phyloP scores from a whole-genome alignment of 257 asterid genomes.

The Primulina eburnea region DNA sequence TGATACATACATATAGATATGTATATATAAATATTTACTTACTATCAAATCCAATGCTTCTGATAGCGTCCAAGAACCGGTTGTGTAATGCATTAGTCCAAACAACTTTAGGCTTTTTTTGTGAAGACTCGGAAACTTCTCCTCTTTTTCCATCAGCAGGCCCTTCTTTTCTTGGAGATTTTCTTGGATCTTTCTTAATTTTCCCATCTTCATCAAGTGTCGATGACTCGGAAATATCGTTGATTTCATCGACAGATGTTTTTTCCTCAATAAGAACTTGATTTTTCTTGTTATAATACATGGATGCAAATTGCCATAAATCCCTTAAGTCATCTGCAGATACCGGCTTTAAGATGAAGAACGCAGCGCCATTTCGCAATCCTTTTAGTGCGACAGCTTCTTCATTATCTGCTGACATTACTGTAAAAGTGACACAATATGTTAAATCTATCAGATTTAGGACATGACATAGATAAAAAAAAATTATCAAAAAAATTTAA shows the following conservation, averaged over 20 bases:
- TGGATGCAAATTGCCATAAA: slow-evolving; percentile 24
- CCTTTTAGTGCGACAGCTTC: slow-evolving; percentile 6
- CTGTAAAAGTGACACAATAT: slow-evolving; percentile 6
- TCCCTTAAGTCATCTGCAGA: slow-evolving; percentile 19
- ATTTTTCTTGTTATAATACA: not conserved
- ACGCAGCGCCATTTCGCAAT: slow-evolving; percentile 18
- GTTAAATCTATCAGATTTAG: not conserved
- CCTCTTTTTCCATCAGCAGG: slow-evolving; percentile 17
- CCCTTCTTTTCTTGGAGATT: slow-evolving; percentile 25
- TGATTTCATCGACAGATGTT: not conserved
- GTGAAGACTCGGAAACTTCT: slow-evolving; percentile 19
- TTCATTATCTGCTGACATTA: slow-evolving; percentile 26
- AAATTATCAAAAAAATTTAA: no score
- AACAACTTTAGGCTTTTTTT: slow-evolving; percentile 38
- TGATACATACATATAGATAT: no score
- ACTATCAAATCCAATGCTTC: slow-evolving; percentile 51
- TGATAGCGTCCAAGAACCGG: slow-evolving; percentile 56
- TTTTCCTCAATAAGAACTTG: not conserved
- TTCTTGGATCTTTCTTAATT: slow-evolving; percentile 15
- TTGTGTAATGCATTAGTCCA: slow-evolving; percentile 59
- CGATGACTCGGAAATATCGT: slow-evolving; percentile 13
- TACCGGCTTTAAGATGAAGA: slow-evolving; percentile 27
- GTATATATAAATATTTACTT: slow-evolving; percentile 26
- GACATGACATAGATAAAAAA: not conserved
- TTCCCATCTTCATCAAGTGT: slow-evolving; percentile 3